phyloP scores from a whole-genome alignment of 495 filamentous ascomycete genomes.

The Rusavskia elegans region DNA sequence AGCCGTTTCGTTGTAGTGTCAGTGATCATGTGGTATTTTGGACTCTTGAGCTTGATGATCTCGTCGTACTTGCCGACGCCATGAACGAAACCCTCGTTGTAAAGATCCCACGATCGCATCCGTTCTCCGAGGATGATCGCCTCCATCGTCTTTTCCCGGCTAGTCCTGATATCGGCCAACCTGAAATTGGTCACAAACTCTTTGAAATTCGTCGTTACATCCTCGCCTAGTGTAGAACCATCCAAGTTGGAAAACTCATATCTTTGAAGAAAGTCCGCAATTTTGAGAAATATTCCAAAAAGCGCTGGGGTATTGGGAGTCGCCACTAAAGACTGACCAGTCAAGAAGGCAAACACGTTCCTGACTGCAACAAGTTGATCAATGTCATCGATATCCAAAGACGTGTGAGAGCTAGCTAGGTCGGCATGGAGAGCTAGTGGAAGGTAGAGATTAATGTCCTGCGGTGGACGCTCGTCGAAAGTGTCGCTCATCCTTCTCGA shows the following conservation, averaged over 20 bases:
- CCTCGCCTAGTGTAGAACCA: constrained; percentile 68
- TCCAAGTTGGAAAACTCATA: constrained; percentile 72
- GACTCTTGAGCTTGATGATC: constrained; percentile 48
- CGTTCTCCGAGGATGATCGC: constrained; percentile 73
- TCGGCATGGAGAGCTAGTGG: constrained; percentile 39
- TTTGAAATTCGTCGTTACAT: constrained; percentile 58
- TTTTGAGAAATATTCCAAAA: constrained; percentile 59
- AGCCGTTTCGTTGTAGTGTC: constrained; percentile 58
- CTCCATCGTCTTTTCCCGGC: constrained; percentile 82
- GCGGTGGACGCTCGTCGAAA: constrained; percentile 13
- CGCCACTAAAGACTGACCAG: constrained; percentile 64
- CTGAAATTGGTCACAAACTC: constrained; percentile 59
- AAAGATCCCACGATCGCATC: constrained; percentile 67
- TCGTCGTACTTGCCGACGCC: constrained; percentile 79
- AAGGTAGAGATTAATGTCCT: constrained; percentile 56
- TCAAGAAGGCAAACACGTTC: constrained; percentile 83
- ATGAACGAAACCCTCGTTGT: constrained; percentile 83
- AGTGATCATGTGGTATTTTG: constrained; percentile 53
- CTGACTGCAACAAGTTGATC: constrained; percentile 61
- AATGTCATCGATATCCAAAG: constrained; percentile 37
- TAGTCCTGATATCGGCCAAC: constrained; percentile 65
- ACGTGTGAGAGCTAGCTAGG: constrained; percentile 23
- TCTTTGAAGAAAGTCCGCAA: constrained; percentile 49
- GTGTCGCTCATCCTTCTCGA: constrained; percentile 19
- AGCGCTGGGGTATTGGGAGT: constrained; percentile 48